phyloP scores from a whole-genome alignment of 1,139 yeast genomes.

The Protomyces arabidopsidicola region DNA sequence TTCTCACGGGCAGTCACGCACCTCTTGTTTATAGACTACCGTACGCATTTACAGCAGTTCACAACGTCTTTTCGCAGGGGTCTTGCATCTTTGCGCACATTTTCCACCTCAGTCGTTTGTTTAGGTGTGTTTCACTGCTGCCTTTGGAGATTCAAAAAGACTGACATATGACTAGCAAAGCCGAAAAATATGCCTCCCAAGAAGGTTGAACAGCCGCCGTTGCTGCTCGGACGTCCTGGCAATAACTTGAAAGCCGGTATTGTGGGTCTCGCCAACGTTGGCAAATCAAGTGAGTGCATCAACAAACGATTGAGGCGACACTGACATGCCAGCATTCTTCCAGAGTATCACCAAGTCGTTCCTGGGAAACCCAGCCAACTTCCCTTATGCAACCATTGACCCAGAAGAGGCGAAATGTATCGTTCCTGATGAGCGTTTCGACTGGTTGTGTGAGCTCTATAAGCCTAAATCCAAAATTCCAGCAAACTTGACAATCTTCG shows the following conservation, averaged over 20 bases:
- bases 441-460: constrained; percentile 64
- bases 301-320: constrained; percentile 34
- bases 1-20: background rate
- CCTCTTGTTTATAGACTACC: background rate
- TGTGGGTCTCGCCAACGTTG: constrained; percentile 56
- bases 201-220: constrained; percentile 86
- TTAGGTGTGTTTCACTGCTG: background rate
- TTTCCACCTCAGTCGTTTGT: background rate
- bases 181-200: constrained; percentile 75
- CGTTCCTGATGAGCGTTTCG: constrained; percentile 90
- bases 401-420: constrained; percentile 98
- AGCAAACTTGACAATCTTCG: constrained; percentile 88
- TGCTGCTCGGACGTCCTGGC: constrained; percentile 92
- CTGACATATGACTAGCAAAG: background rate
- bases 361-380: constrained; percentile 92
- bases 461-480: constrained; percentile 86
- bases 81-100: background rate
- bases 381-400: constrained; percentile 95
- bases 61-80: background rate
- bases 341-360: constrained; percentile 80
- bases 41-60: background rate
- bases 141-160: background rate
- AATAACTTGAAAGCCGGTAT: constrained; percentile 80
- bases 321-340: constrained; percentile 42
- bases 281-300: constrained; percentile 58